phyloP scores from a whole-genome alignment of 495 filamentous ascomycete genomes.

The Filosporella fistucella region DNA sequence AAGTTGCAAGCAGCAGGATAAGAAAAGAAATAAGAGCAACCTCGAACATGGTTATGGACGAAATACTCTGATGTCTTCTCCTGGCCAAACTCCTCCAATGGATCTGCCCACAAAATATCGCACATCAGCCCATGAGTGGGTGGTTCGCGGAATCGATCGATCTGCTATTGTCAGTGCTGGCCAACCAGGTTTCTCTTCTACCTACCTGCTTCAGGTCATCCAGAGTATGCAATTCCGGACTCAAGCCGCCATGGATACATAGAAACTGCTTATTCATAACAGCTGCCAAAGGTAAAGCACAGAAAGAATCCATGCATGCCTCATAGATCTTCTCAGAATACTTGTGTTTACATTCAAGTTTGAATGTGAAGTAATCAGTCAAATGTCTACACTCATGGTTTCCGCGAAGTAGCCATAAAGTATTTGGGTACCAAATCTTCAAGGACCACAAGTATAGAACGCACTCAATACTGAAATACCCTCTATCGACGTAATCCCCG shows the following conservation, averaged over 20 bases:
- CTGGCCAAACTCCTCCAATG: slow-evolving; percentile 97
- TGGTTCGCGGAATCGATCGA: slow-evolving; percentile 96
- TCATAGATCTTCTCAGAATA: slow-evolving; percentile 96
- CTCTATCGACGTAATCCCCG: slow-evolving; percentile 95
- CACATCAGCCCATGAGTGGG: slow-evolving; percentile 98
- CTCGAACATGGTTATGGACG: slow-evolving; percentile 95
- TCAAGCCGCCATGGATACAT: slow-evolving; percentile 95
- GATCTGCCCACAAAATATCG: slow-evolving; percentile 98
- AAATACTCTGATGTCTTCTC: slow-evolving; percentile 98
- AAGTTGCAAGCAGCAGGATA: slow-evolving; percentile 98
- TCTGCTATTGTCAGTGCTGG: slow-evolving; percentile 43
- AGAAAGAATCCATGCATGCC: slow-evolving; percentile 98
- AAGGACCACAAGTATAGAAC: slow-evolving; percentile 96
- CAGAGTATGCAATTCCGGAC: slow-evolving; percentile 90
- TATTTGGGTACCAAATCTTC: slow-evolving; percentile 99
- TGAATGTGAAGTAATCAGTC: slow-evolving; percentile 99
- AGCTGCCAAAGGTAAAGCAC: slow-evolving; percentile 85
- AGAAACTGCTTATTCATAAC: slow-evolving; percentile 99
- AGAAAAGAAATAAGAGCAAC: slow-evolving; percentile 99
- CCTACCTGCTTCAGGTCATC: slow-evolving; percentile 86
- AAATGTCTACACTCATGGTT: slow-evolving; percentile 98
- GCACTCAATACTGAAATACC: slow-evolving; percentile 99
- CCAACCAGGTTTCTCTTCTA: slow-evolving; percentile 8
- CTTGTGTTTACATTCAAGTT: slow-evolving; percentile 98
- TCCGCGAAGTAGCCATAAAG: slow-evolving; percentile 91